Base-by-base conservation (phyloP, 352 stramenopile species). In the Globisporangium takayamanum region DNA sequence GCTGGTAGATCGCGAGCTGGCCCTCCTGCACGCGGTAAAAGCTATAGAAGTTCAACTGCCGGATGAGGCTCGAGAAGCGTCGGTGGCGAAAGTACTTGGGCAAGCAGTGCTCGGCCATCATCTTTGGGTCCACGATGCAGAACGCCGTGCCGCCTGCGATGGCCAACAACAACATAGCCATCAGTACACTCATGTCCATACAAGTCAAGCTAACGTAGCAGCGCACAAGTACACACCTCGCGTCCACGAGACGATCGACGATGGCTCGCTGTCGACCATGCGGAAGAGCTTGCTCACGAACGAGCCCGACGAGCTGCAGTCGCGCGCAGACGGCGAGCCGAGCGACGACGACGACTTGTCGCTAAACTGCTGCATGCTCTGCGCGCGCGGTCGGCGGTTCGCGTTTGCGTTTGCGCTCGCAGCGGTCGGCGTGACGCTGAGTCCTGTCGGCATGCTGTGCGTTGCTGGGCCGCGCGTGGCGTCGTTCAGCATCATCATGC, bases 11-110 rank as follows among this genome's bases (percentile, higher is more conserved):
- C 6, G 83, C 89, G 42, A 90, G 65, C 65, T 90, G 82, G 12
- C 84, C 84, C 60, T 93, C 84, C 57, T 89, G 87, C 51, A 96
- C 87, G 48, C 89, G 88, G 68, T 95, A 95, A 52, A 96, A 96
- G 70, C 81, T 93, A 84, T 96, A 96, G 58, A 95, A 96, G 67
- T 96, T 96, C 53, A 96, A 69, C 77, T 96, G 88, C 11, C 88
- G 88, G 57, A 96, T 94, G 20, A 96, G 66, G 57, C 79, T 92
- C 41, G 88, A 93, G 59, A 96, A 95, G 25, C 88, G 78, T 3
- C 83, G 80, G 66, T 96, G 88, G 53, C 88, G 86, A 60, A 96
- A 96, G 69, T 96, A 96, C 72, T 95, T 95, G 44, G 88, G 88
- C 25, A 96, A 68, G 54, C 87, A 93, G 60, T 94, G 82, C 60